Base-by-base conservation (phyloP, 208 protist species). In the Wallacemonas collosoma region DNA sequence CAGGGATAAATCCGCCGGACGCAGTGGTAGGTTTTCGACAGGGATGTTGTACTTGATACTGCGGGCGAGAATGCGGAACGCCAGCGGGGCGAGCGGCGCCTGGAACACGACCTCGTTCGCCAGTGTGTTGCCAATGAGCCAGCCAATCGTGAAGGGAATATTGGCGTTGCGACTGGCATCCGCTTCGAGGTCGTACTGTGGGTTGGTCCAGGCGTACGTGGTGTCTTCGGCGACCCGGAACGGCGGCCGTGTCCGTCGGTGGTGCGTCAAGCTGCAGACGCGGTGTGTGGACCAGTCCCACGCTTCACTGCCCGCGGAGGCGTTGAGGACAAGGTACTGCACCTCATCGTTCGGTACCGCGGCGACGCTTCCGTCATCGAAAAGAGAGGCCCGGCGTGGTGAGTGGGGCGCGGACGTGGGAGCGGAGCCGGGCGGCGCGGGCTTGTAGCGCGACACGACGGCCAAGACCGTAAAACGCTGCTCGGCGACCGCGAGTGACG, bases 81-180 rank as follows among this genome's bases (percentile, higher is more conserved):
- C 80, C 9, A 91, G 76, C 3, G 86, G 82, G 15, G 86, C 77
- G 41, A 91, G 64, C 36, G 80, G 86, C 7, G 80, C 47, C 54
- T 83, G 48, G 40, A 91, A 81, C 26, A 76, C 64, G 4, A 77
- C 69, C 0, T 76, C 82, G 63, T 88, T 91, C n/a, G 74, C 61
- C 6, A 80, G 15, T 6, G 72, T 38, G 73, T 82, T 84, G 41
- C 86, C 82, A 1, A 91, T 41, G 11, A 91, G 75, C 77, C 79
- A 91, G 26, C 86, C 86, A 14, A 91, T 61, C 14, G 77, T 73
- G 61, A 82, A 78, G 1, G 74, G 74, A 7, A 81, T 15, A 40
- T 71, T 76, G 9, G n/a, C 14, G 54, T 57, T 72, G 9, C 38
- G 63, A 36, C 48, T 43, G 50, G 57, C 38, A 40, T 56, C 51